Base-by-base conservation (phyloP, 768 basidiomycete species). In the Leucosporidium scottii region DNA sequence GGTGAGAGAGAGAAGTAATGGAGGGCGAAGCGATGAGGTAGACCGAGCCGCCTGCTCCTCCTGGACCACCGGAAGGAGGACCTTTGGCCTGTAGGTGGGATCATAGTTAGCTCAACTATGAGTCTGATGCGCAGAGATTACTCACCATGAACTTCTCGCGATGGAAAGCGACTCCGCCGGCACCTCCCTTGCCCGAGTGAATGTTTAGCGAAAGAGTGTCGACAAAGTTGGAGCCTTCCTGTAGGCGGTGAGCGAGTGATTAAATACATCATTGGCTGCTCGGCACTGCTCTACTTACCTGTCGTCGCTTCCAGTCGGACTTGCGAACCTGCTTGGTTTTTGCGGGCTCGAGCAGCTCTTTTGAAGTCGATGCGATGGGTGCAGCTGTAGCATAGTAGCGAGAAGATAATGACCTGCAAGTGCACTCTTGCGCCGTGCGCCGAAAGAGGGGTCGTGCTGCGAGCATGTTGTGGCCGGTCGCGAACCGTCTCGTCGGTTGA, bases 121-220 rank as follows among this genome's bases (percentile, higher is more conserved):
- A 18, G 23, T 2, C 12, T 27, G 6, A 9, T 54, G 13, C 25
- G n/a, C 5, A 25, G 13, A 51, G 25, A 34, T n/a, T 1, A 27
- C 53, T 8, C 1, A 87, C 84, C 65, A 85, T 85, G 78, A 84
- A 91, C 76, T 91, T 90, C 79, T 94, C 91, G 65, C 91, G 86
- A 75, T 93, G 88, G 74, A 97, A 96, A 8, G 94, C 93, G 28
- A 88, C 90, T 70, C 92, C 90, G 28, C 94, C 94, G 65, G 91
- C 82, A 0, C 94, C 94, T 25, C 93, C 93, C 74, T 83, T 85
- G 21, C 92, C 93, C 89, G 73, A n/a, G 50, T 49, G 28, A 27
- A 72, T 59, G 17, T 59, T 34, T 30, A 73, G 17, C 1, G 64
- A 65, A 30, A 71, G 63, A 5, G 62, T 49, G 61, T 73, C 71